Evolutionary conservation across 2,329 filamentous ascomycete species (phyloP).

Genomic region (Penicillium sp.): DNA sequence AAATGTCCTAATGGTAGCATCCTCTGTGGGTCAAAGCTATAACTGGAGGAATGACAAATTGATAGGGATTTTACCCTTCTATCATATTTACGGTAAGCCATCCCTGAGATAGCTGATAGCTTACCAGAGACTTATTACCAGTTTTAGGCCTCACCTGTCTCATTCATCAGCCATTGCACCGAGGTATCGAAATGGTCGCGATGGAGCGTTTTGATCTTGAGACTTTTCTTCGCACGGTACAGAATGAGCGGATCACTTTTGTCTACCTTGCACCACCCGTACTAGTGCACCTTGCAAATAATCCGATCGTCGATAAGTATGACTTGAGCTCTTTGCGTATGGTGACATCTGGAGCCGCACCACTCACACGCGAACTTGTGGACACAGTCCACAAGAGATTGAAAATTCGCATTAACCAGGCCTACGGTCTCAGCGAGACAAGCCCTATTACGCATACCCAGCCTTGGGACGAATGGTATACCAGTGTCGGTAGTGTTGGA

Average conservation of each 20-base stretch:
- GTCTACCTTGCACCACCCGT: slow-evolving; percentile 25
- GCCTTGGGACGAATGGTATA: slow-evolving; percentile 21
- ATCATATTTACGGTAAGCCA: slow-evolving; percentile 26
- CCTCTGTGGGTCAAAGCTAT: slow-evolving; percentile 6
- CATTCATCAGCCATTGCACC: slow-evolving; percentile 18
- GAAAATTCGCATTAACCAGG: slow-evolving; percentile 20
- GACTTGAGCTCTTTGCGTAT: slow-evolving; percentile 22
- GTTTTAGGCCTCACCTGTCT: slow-evolving; percentile 20
- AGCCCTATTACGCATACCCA: slow-evolving; percentile 20
- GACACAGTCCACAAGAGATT: slow-evolving; percentile 13
- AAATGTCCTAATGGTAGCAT: slow-evolving; percentile 12
- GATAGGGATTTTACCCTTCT: slow-evolving; percentile 22
- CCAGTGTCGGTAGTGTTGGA: slow-evolving; percentile 17
- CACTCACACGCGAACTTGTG: slow-evolving; percentile 20
- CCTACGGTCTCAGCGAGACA: slow-evolving; percentile 25
- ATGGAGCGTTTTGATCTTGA: slow-evolving; percentile 23
- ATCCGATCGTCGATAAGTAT: slow-evolving; percentile 11
- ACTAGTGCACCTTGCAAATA: slow-evolving; percentile 21
- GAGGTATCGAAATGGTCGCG: slow-evolving; percentile 14
- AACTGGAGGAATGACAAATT: slow-evolving; percentile 15
- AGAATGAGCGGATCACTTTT: slow-evolving; percentile 16
- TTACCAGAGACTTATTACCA: neutral
- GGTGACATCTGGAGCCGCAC: slow-evolving; percentile 25
- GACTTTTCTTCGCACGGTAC: slow-evolving; percentile 9
- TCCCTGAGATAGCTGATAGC: neutral